Evolutionary conservation across 2,329 filamentous ascomycete genomes (phyloP), one percentile per base, ranked within the genome.

Genomic region (Fusarium concolor): DNA sequence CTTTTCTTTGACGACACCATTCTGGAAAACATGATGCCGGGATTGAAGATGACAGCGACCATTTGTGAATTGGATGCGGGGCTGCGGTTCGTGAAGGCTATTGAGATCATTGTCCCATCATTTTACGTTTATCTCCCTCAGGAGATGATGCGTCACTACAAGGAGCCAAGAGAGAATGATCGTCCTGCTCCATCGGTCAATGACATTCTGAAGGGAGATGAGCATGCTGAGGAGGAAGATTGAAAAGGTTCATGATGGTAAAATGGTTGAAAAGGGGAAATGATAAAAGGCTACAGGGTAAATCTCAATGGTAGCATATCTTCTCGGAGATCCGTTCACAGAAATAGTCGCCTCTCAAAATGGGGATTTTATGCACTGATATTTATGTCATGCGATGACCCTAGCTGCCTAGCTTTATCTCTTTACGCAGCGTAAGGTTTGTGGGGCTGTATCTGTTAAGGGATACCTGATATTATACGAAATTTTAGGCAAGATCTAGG

Each of bases 101-200:
- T 90, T 17, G 75, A 80, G 28, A 82, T 82, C 1, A 75, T 90
- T 12, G 85, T 86, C 57, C 87, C 87, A 5, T 86, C 85, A 0
- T 92, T 91, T 74, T 88, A 91, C 74, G 85, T 82, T 0, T 87
- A 88, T 57, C 79, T 94, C 26, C 85, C 87, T 1, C 92, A 94
- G 75, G 87, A 90, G 68, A 79, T 92, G 67, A 92, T 94, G 89
- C 71, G 83, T 22, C 77, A 83, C 18, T 94, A 87, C 84, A 92
- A 89, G 76, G 79, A 85, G 24, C 89, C 90, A 0, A 74, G 74
- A 4, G 71, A 70, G 1, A 80, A 80, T 28, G 77, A 83, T 15
- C 81, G 85, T 1, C 81, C 82, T 5, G 79, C 82, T 3, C 83
- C 80, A 5, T 86, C 83, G 2, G 77, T 83, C 4, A 71, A 81